Conservation (phyloP, 1,284 basidiomycete species). For the Inonotus hispidus region DNA sequence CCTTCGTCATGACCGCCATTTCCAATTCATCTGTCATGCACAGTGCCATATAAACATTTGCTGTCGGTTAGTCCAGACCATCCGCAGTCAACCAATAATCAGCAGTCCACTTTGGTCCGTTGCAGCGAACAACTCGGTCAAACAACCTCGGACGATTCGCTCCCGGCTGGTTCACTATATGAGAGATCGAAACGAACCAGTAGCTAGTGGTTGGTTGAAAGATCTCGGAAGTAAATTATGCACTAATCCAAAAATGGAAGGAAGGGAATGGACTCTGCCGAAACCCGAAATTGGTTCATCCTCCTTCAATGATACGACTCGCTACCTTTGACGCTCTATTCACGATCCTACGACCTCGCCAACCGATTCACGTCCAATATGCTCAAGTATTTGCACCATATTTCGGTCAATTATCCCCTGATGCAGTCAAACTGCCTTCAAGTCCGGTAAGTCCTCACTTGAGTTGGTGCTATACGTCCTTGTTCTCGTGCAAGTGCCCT, state of each 20-base stretch:
- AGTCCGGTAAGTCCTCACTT: constrained; percentile 32
- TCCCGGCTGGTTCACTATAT: too few species aligned
- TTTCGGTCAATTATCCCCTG: constrained; percentile 51
- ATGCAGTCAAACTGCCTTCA: constrained; percentile 58
- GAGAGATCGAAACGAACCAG: too few species aligned
- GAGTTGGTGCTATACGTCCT: background rate
- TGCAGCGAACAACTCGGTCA: too few species aligned
- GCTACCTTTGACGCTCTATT: constrained; percentile 70
- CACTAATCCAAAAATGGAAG: background rate
- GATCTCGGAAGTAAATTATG: background rate
- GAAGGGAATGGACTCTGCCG: background rate
- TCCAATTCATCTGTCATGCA: background rate
- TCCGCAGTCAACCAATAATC: too few species aligned
- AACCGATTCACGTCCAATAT: constrained; percentile 65
- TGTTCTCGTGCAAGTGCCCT: background rate
- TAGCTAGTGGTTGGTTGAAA: too few species aligned
- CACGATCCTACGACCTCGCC: constrained; percentile 59
- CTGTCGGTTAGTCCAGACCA: background rate
- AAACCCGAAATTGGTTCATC: background rate
- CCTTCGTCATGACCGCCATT: background rate
- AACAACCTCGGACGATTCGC: too few species aligned
- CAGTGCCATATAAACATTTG: too few species aligned
- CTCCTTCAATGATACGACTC: constrained; percentile 31
- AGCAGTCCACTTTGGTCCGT: too few species aligned
- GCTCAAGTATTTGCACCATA: constrained; percentile 58